These are phyloP conservation scores for Anisodus acutangulus DNA, from an alignment of 257 asterid species.

Conservation along the genomic window DNA sequence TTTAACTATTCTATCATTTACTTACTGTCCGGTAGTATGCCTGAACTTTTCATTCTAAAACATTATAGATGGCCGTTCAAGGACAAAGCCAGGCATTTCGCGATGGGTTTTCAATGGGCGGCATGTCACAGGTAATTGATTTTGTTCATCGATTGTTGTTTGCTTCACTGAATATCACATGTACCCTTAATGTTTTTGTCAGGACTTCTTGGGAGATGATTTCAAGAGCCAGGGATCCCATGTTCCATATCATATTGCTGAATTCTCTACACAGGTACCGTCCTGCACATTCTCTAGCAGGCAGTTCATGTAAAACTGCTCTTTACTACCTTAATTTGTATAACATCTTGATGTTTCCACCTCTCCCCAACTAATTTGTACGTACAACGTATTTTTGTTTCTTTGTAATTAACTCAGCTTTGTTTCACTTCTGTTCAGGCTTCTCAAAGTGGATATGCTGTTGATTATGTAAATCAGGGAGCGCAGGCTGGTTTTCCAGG, in stretches of 20 bases:
- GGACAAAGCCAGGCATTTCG: constrained; percentile 77
- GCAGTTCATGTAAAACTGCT: constrained; percentile 19
- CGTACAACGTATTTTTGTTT: background rate
- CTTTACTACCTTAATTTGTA: constrained; percentile 27
- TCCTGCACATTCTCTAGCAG: background rate
- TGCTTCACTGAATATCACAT: background rate
- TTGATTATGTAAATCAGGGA: constrained; percentile 82
- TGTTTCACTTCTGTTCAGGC: constrained; percentile 53
- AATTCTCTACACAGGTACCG: constrained; percentile 88
- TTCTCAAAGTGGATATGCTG: constrained; percentile 87
- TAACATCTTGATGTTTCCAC: background rate
- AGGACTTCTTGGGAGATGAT: constrained; percentile 95
- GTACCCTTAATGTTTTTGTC: constrained; percentile 38
- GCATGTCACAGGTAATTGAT: constrained; percentile 85
- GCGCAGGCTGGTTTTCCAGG: constrained; percentile 93
- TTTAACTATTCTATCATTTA: constrained; percentile 5
- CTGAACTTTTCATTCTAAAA: background rate
- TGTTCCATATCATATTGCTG: constrained; percentile 83
- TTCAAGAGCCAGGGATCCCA: constrained; percentile 99
- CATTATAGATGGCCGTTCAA: constrained; percentile 52
- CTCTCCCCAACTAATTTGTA: background rate
- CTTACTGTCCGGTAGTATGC: background rate
- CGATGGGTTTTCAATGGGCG: constrained; percentile 88
- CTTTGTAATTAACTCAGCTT: background rate
- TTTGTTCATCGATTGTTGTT: constrained; percentile 25